Base-by-base conservation (phyloP, 352 stramenopile genomes). In the Hyaloperonospora arabidopsidis region DNA sequence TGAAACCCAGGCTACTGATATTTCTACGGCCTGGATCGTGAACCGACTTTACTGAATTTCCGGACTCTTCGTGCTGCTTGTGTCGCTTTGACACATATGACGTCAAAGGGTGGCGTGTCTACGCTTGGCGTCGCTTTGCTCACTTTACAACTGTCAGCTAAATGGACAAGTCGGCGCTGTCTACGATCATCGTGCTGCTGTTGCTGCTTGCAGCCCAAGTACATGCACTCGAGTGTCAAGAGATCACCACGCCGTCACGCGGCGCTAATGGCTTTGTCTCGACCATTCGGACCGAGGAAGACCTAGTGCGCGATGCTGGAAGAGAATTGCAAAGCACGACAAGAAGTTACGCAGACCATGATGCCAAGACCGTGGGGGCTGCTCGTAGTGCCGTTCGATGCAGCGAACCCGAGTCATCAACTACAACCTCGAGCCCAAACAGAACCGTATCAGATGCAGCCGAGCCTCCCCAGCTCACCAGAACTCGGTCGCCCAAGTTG, bases 1-100 rank as follows among this genome's bases (percentile, higher is more conserved):
- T 57, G 45, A 61, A 36, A 36, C 21, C 21, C 29, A 5, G 21
- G 15, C 14, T 22, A 18, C 43, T 49, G 43, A 19, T 35, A 34
- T 19, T 22, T 22, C 23, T 17, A 19, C 38, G 40, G 18, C 45
- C 36, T 59, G 45, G 51, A 51, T 55, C 38, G 54, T 57, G 34
- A 58, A 49, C 25, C 35, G 21, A 44, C 46, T 48, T 25, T 49
- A 49, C 55, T 68, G 61, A 68, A 65, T 46, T 41, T 54, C 29
- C 49, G 47, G 44, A 32, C 15, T 25, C 40, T 47, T 32, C 25
- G 25, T 8, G 25, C 25, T 4, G 54, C 47, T 66, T 62, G 52
- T 38, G 57, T 12, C 47, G 12, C 57, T 57, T 18, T 54, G 53
- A 32, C 25, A 32, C 25, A 32, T 32, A 32, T 15, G 12, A 41